Percentiles rank a stretch among this genome's conserved stretches.
These are phyloP conservation scores for Cryptococcus wingfieldii DNA, from an alignment of 1,284 basidiomycete genomes.

Conservation along the genomic window DNA sequence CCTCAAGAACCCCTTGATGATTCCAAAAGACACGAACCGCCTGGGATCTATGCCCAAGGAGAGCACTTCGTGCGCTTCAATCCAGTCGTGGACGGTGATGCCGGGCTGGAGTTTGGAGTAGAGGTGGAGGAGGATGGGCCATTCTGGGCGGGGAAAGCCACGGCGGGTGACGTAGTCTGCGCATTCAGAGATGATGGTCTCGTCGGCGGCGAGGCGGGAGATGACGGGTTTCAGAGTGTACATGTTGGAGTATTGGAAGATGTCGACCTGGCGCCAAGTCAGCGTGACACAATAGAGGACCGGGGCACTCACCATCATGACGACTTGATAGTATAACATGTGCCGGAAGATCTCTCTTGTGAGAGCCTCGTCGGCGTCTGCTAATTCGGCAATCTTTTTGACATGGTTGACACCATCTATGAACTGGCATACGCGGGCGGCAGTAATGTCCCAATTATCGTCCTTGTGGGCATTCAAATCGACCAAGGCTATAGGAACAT, in stretches of 20 bases:
- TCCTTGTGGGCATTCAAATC: constrained; percentile 75
- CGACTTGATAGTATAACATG: constrained; percentile 92
- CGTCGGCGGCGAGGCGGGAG: constrained; percentile 76
- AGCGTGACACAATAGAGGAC: background rate
- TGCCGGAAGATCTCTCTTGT: constrained; percentile 87
- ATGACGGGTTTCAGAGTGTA: constrained; percentile 83
- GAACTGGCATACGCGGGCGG: constrained; percentile 70
- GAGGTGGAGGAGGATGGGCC: constrained; percentile 76
- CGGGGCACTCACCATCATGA: constrained; percentile 61
- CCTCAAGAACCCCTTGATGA: constrained; percentile 96
- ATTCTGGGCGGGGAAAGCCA: constrained; percentile 57
- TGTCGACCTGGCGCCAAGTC: constrained; percentile 60
- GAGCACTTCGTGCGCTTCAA: constrained; percentile 68
- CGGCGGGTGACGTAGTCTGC: constrained; percentile 77
- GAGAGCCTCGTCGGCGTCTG: constrained; percentile 80
- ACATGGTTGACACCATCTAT: constrained; percentile 92
- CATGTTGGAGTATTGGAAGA: constrained; percentile 98
- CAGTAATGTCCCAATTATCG: constrained; percentile 94
- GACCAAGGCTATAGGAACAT: constrained; percentile 87
- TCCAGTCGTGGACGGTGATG: constrained; percentile 83
- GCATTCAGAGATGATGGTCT: constrained; percentile 79
- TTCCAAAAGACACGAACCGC: constrained; percentile 93
- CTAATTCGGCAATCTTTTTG: constrained; percentile 82
- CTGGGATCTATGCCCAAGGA: constrained; percentile 79
- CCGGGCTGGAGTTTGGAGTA: constrained; percentile 85